Evolutionary conservation across 2,329 filamentous ascomycete genomes (phyloP).

Genomic region (Raffaelea albimanens): DNA sequence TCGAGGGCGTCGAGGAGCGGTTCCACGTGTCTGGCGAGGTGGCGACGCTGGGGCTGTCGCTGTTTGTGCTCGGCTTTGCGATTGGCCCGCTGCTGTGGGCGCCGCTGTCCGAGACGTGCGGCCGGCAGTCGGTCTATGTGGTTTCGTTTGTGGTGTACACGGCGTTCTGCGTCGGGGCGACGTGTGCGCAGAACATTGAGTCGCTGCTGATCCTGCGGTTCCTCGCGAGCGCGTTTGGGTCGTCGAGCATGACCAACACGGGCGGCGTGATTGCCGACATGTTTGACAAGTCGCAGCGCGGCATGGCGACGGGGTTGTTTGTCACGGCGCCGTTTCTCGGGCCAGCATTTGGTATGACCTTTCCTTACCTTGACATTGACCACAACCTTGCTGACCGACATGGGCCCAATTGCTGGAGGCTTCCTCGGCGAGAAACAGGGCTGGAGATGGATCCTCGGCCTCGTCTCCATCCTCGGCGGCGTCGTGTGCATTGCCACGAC

Average conservation of each 20-base stretch:
- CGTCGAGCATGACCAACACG: conserved; percentile 51
- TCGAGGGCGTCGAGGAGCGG: not conserved
- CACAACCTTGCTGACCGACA: no score
- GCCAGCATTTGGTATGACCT: conserved; percentile 42
- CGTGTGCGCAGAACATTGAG: conserved; percentile 32
- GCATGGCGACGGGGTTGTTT: conserved; percentile 54
- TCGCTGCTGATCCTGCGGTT: conserved; percentile 58
- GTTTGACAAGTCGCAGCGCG: conserved; percentile 43
- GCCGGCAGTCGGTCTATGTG: conserved; percentile 6
- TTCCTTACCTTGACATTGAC: no score
- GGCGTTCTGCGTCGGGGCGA: conserved; percentile 5
- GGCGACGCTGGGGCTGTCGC: conserved; percentile 28
- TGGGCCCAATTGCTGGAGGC: conserved; percentile 34
- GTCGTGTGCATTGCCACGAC: conserved; percentile 15
- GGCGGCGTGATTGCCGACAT: conserved; percentile 56
- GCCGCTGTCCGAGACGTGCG: conserved; percentile 19
- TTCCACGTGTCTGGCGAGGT: not conserved
- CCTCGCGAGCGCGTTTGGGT: conserved; percentile 52
- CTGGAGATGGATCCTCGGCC: conserved; percentile 18
- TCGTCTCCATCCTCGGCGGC: conserved; percentile 15
- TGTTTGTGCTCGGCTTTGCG: conserved; percentile 47
- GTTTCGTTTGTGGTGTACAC: conserved; percentile 2
- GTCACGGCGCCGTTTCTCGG: conserved; percentile 76
- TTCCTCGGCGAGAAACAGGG: conserved; percentile 18
- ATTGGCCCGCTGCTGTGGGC: conserved; percentile 49